Evolutionary conservation across 1,139 yeast genomes (phyloP), one percentile per base, ranked within the genome.

Genomic region (Magnusiomyces ingens): DNA sequence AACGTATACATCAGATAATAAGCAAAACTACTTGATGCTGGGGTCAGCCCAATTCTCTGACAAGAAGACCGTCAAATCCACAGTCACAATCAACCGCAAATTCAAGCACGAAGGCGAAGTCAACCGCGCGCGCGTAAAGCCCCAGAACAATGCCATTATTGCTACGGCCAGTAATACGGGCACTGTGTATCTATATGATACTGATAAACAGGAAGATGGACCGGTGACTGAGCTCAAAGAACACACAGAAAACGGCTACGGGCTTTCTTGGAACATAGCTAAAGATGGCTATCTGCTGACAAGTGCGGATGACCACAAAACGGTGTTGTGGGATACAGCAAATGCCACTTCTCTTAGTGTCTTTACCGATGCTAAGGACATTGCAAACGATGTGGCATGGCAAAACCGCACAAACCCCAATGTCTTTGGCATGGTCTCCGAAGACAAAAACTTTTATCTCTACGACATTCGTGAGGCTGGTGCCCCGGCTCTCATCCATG

Each of bases 161-260:
- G 93, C 95, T 3, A 83, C 97, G 0, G 84, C 90, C 58, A 82
- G 86, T 60, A 93, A 93, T 1, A 69, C 71, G 4, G 98, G 98
- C 21, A 79, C 79, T 48, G 81, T 85, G 0, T 84, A 76, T 59
- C 68, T 93, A 2, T 91, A 53, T 41, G 49, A 51, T 11, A 48
- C 44, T 2, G 32, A 26, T 12, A 37, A 29, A 2, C 45, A 44
- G 12, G 50, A 46, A 18, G 48, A 45, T 12, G 49, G 44, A 1
- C 49, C 42, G 35, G 35, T 42, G 21, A 41, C 48, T 22, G 53
- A 69, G 3, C 78, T 85, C 53, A 76, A 76, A 55, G 82, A 78
- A 60, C 96, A 88, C 67, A 71, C 74, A n/a, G 74, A 72, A 48
- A 90, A 84, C 62, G 95, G 94, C 0, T 82, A 78, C 64, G 87